Base-by-base conservation (phyloP, 2,329 filamentous ascomycete genomes). In the Penicillium sp. region DNA sequence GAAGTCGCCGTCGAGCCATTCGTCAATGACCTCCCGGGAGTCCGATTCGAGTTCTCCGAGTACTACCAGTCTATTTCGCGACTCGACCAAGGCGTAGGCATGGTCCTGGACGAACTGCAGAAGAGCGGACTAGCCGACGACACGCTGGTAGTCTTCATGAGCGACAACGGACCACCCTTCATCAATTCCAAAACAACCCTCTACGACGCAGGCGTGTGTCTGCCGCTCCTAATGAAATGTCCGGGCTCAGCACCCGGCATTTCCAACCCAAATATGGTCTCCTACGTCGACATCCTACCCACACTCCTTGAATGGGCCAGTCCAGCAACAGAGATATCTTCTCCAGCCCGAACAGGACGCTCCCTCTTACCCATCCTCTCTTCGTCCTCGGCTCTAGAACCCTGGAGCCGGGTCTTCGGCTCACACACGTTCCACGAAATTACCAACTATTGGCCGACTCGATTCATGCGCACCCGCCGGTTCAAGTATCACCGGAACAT, bases 401-500 rank as follows among this genome's bases (percentile, higher is more conserved):
- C 55, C 3, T 53, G 34, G 12, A 32, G 3, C 65, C 68, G 74
- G 9, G 73, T 80, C 7, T 80, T 76, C 51, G 78, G 79, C 13
- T 80, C 77, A 0, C 78, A 81, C 59, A 81, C 79, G 1, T 80
- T 80, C 58, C 78, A 81, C 49, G 78, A 81, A 52, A 65, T 77
- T 2, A 72, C 70, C 5, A 79, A 80, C 55, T 81, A 80, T 63
- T 81, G 73, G 71, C 78, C 79, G 0, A 81, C 78, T 1, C 70
- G 78, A 10, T 76, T 71, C 55, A 64, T 80, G 29, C 75, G 78
- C n/a, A 71, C 63, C 2, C 60, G 58, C 0, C 62, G 64, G 4
- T 79, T 71, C 68, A 81, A 80, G 58, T 80, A 80, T 56, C 78
- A 81, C 55, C 73, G 79, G 13, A 81, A 81, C 42, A 65, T 80